Evolutionary conservation across 1,284 basidiomycete genomes (phyloP).

Genomic region (Ceratobasidium sp.): DNA sequence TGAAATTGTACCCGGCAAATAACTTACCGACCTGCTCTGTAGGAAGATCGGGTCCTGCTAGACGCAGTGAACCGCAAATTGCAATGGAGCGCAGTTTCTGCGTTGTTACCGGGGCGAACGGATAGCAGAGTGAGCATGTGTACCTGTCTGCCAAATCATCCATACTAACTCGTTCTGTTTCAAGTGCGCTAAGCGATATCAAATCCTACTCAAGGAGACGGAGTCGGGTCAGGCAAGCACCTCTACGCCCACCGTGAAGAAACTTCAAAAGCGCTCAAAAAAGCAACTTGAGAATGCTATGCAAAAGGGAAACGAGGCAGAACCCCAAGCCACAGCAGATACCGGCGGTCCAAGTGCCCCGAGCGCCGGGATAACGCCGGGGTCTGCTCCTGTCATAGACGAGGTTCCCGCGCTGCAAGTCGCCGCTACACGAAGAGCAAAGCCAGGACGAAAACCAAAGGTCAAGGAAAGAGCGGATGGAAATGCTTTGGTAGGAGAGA

Average conservation of each 20-base stretch:
- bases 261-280: constrained; percentile 15
- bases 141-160: neutral
- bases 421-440: neutral
- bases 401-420: neutral
- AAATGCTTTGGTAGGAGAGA: neutral
- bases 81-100: constrained; percentile 38
- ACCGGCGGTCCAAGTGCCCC: neutral
- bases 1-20: neutral
- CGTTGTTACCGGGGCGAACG: constrained; percentile 37
- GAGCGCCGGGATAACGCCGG: constrained; percentile 3
- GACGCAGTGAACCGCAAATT: constrained; percentile 25
- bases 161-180: constrained; percentile 3
- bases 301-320: neutral
- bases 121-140: constrained; percentile 38
- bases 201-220: constrained; percentile 25
- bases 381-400: neutral
- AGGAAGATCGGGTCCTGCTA: constrained; percentile 39
- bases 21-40: neutral
- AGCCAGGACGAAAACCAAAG: neutral
- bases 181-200: constrained; percentile 36
- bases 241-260: neutral
- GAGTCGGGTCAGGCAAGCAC: constrained; percentile 9
- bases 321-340: neutral
- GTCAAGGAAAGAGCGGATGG: neutral
- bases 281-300: neutral